phyloP scores from a whole-genome alignment of 1,139 yeast genomes.

The Saccharomyces hybrid region DNA sequence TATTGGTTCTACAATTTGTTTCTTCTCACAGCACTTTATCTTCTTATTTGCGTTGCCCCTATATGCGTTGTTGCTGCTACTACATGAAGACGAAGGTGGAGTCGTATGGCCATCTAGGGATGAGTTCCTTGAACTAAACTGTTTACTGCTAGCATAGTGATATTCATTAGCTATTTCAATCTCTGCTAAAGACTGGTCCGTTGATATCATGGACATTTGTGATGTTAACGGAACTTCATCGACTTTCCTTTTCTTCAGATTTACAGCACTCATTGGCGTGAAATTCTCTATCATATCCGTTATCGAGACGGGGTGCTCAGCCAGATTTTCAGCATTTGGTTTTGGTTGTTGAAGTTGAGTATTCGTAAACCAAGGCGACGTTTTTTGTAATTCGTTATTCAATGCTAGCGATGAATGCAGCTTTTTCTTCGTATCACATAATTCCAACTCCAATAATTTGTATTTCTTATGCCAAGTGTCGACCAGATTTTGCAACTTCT shows the following conservation, averaged over 20 bases:
- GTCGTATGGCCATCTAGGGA: neutral
- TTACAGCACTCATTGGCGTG: constrained; percentile 56
- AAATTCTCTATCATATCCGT: constrained; percentile 38
- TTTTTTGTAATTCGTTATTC: neutral
- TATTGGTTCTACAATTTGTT: neutral
- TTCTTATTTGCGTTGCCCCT: neutral
- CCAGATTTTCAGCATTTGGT: neutral
- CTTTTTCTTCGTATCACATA: neutral
- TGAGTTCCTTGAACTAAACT: neutral
- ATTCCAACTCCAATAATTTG: neutral
- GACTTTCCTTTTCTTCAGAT: constrained; percentile 36
- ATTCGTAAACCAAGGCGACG: neutral
- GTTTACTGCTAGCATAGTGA: neutral
- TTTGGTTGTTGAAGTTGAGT: neutral
- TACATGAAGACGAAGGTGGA: neutral
- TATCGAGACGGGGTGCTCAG: constrained; percentile 9
- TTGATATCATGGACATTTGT: neutral
- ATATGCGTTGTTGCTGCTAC: neutral
- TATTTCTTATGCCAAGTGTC: constrained; percentile 34
- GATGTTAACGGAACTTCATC: neutral
- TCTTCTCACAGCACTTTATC: neutral
- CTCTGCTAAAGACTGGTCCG: neutral
- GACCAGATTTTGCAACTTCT: constrained; percentile 55
- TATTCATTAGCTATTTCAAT: neutral
- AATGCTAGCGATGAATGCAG: neutral